Conservation (phyloP, 2,329 filamentous ascomycete species). For the Hypoxylon sp. region DNA sequence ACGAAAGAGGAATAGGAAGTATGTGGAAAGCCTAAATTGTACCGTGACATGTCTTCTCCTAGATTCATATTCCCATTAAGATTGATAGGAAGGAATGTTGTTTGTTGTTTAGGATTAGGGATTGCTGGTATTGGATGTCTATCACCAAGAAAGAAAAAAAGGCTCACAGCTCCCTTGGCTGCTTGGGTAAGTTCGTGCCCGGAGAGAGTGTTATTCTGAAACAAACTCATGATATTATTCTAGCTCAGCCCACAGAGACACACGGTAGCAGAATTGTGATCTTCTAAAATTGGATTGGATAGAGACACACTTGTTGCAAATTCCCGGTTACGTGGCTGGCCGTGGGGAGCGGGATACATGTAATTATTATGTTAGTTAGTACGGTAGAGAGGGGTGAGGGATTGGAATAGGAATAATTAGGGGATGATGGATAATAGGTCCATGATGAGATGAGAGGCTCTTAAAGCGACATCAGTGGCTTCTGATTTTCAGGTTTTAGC, state of each 20-base stretch:
- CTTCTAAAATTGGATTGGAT: slow-evolving; percentile 22
- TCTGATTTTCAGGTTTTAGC: slow-evolving; percentile 28
- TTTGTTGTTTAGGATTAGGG: slow-evolving; percentile 18
- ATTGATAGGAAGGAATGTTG: slow-evolving; percentile 23
- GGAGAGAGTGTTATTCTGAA: slow-evolving; percentile 33
- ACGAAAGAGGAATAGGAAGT: slow-evolving; percentile 16
- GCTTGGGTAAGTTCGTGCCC: no score
- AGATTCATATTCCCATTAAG: slow-evolving; percentile 9
- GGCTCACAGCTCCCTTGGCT: no score
- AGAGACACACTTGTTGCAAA: slow-evolving; percentile 12
- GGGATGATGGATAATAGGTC: slow-evolving; percentile 1
- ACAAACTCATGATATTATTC: slow-evolving; percentile 29
- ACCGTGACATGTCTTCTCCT: slow-evolving; percentile 10
- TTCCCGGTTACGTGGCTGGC: slow-evolving; percentile 20
- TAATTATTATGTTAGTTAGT: no score
- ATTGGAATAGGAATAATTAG: neutral
- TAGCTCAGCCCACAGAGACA: slow-evolving; percentile 6
- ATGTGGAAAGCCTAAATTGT: slow-evolving; percentile 27
- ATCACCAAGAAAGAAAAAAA: slow-evolving; percentile 8
- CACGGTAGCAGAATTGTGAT: slow-evolving; percentile 7
- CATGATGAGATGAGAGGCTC: slow-evolving; percentile 35
- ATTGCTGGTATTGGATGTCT: slow-evolving; percentile 8
- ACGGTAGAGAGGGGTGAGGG: neutral
- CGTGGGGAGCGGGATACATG: slow-evolving; percentile 22
- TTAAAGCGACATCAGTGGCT: slow-evolving; percentile 31